Percentiles rank a stretch among this genome's conserved stretches.
Evolutionary conservation across 306 rosid species (phyloP).

Genomic region (Cotoneaster glaucophyllus): DNA sequence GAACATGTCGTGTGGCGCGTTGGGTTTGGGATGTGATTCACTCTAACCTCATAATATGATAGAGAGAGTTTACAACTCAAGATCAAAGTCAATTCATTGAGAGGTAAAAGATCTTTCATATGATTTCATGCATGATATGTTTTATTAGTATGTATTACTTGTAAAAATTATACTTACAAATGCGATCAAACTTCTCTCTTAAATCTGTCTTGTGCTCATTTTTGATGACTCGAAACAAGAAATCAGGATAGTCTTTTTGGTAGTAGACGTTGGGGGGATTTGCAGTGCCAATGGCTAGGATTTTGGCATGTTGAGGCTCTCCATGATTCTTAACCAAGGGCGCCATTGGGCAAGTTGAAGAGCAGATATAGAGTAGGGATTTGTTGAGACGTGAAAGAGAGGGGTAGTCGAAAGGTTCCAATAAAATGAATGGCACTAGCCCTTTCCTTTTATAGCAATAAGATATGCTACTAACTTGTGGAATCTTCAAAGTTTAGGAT

Average conservation of each 20-base stretch:
- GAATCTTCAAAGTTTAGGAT: not conserved
- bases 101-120: too few species aligned
- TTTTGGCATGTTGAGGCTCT: not conserved
- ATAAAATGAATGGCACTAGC: not conserved
- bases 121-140: too few species aligned
- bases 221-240: not conserved
- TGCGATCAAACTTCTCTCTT: conserved; percentile 20
- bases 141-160: not conserved
- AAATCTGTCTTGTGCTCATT: not conserved
- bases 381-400: not conserved
- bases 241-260: not conserved
- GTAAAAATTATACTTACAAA: conserved; percentile 34
- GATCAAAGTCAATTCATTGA: too few species aligned
- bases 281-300: not conserved
- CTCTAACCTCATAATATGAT: too few species aligned
- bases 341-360: not conserved
- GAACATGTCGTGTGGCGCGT: too few species aligned
- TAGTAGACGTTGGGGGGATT: not conserved
- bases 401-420: not conserved
- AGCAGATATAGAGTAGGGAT: not conserved
- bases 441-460: not conserved
- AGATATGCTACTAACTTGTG: not conserved
- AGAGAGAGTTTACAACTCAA: too few species aligned
- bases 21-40: too few species aligned
- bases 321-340: too few species aligned